Evolutionary conservation across 345 rosid genomes (phyloP).

Genomic region (Linum lewisii): DNA sequence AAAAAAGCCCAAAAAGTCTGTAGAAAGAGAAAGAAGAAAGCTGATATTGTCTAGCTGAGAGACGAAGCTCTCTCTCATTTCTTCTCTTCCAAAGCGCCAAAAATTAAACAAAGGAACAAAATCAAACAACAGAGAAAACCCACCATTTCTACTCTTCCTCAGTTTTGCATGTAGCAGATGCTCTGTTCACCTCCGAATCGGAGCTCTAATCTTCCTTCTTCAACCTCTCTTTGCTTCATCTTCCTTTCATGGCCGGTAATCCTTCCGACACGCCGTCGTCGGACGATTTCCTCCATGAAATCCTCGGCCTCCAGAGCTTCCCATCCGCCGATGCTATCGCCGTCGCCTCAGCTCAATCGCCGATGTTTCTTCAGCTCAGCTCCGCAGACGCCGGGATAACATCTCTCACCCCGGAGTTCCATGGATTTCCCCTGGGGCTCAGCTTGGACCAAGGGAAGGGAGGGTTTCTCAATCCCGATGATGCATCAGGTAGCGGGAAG

Average conservation of each 20-base stretch:
- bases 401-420: conserved; percentile 55
- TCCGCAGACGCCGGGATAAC: conserved; percentile 57
- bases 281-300: conserved; percentile 92
- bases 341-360: conserved; percentile 33
- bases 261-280: conserved; percentile 43
- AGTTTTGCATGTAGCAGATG: neutral
- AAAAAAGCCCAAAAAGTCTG: no score
- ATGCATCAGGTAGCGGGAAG: conserved; percentile 68
- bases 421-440: conserved; percentile 75
- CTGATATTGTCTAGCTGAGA: no score
- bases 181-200: neutral
- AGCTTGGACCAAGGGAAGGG: conserved; percentile 91
- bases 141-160: neutral
- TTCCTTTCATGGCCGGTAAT: conserved; percentile 62
- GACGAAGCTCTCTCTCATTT: no score
- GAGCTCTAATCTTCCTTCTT: neutral
- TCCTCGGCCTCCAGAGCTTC: conserved; percentile 68
- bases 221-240: neutral
- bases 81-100: no score
- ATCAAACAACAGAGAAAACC: neutral
- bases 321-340: conserved; percentile 41
- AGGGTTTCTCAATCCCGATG: conserved; percentile 68
- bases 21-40: no score
- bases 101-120: no score
- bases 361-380: conserved; percentile 86